Conservation (phyloP, 169 alveolate species). For the Theileria parva region DNA sequence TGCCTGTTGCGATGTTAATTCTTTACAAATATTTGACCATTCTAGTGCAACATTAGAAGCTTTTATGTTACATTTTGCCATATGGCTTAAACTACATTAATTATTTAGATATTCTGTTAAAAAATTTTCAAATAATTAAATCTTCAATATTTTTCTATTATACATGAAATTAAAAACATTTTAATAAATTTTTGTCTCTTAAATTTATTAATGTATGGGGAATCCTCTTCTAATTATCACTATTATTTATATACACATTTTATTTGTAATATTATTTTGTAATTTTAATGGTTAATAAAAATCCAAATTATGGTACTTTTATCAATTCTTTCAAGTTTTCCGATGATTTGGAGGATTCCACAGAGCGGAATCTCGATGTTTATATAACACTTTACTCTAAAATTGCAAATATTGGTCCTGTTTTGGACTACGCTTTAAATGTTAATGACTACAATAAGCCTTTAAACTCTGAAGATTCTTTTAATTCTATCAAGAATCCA, state of each 20-base stretch:
- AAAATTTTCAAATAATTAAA: not conserved
- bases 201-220: not conserved
- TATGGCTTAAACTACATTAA: not conserved
- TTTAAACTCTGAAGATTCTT: not conserved
- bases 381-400: conserved; percentile 36
- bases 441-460: conserved; percentile 14
- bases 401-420: conserved; percentile 31
- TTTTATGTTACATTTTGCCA: not conserved
- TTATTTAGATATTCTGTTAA: not conserved
- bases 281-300: not conserved
- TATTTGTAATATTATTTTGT: not conserved
- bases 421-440: conserved; percentile 30
- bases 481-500: not conserved
- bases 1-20: conserved; percentile 11
- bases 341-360: not conserved
- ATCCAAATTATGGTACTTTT: conserved; percentile 5
- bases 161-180: not conserved
- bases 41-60: conserved; percentile 2
- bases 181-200: not conserved
- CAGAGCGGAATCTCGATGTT: conserved; percentile 37
- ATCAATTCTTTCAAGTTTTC: conserved; percentile 6
- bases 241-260: conserved; percentile 5
- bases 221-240: not conserved
- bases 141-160: not conserved
- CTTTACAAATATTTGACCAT: conserved; percentile 3